These are phyloP conservation scores for Cerioporus squamosus DNA, from an alignment of 1,284 basidiomycete genomes.

Conservation along the genomic window DNA sequence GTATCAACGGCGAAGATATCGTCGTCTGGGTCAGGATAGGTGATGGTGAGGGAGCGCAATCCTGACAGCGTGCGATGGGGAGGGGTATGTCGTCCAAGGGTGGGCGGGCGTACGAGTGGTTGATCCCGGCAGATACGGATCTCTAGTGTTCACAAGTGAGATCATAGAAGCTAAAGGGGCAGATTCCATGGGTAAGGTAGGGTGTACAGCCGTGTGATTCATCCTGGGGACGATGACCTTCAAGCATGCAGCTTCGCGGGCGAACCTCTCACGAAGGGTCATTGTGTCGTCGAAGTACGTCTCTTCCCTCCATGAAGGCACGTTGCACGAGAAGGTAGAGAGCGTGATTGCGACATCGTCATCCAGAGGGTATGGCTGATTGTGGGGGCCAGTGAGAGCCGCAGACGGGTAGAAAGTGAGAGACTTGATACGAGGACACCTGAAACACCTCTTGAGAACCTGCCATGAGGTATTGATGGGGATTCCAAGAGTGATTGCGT, in stretches of 20 bases:
- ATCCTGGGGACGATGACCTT: background rate
- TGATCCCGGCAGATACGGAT: too few relatives aligned
- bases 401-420: background rate
- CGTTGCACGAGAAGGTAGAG: too few relatives aligned
- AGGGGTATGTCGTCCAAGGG: background rate
- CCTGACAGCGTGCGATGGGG: background rate
- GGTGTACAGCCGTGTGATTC: background rate
- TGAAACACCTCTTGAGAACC: background rate
- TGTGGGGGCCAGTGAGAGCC: too few relatives aligned
- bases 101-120: background rate
- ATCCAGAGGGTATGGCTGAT: too few relatives aligned
- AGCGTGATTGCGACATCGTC: too few relatives aligned
- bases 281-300: too few relatives aligned
- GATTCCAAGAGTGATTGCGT: background rate
- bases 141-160: background rate
- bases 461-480: background rate
- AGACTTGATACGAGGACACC: background rate
- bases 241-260: background rate
- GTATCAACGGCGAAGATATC: background rate
- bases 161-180: background rate
- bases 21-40: conserved; percentile 2
- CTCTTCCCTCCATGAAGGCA: too few relatives aligned
- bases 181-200: background rate
- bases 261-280: too few relatives aligned
- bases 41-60: background rate